Conservation (phyloP, 179 eudicot genomes). For the Carnegiea gigantea region DNA sequence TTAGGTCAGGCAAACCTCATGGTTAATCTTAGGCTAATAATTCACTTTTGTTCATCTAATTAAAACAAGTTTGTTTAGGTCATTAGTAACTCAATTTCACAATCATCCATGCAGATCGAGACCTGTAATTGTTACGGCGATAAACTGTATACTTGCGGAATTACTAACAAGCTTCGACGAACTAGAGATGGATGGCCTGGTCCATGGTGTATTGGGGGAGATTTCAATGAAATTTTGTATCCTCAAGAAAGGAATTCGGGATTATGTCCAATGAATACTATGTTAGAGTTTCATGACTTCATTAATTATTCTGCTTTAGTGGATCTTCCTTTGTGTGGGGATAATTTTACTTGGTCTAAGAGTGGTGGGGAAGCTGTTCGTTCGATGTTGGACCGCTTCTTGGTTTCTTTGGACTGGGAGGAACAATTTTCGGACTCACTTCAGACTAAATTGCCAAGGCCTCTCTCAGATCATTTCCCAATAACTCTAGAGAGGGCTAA, state of each 20-base stretch:
- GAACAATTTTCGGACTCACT: background rate
- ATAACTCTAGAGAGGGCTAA: background rate
- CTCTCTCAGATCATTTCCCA: background rate
- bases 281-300: background rate
- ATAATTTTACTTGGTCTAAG: background rate
- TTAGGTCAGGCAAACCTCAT: too few species aligned
- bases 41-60: too few species aligned
- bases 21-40: too few species aligned
- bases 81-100: too few species aligned
- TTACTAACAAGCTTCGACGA: background rate
- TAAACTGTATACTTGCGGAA: too few species aligned
- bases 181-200: background rate
- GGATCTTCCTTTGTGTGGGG: background rate
- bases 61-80: too few species aligned
- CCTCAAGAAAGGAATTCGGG: background rate
- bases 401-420: background rate
- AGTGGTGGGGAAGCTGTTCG: background rate
- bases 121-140: too few species aligned
- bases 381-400: background rate
- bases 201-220: background rate
- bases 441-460: background rate
- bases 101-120: too few species aligned
- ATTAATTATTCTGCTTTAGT: background rate
- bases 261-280: background rate
- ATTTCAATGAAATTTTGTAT: background rate